Base-by-base conservation (phyloP, 441 rosid genomes). In the Pelargonium cotyledonis region DNA sequence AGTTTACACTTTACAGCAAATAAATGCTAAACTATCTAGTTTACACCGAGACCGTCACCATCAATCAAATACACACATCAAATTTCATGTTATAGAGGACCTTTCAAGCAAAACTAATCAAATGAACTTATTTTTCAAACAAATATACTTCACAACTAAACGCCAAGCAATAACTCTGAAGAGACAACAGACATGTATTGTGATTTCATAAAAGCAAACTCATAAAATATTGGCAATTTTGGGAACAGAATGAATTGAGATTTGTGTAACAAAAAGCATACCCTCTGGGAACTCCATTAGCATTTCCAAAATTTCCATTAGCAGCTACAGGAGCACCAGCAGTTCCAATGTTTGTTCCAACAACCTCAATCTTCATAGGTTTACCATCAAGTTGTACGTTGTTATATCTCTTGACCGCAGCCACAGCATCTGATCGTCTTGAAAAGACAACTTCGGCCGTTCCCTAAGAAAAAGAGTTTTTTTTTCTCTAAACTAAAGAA, bases 301-400 rank as follows among this genome's bases (percentile, higher is more conserved):
- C 76, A 75, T 71, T 83, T 76, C 84, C 84, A 65, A 83, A 82
- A 65, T 60, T 29, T 15, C 72, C 82, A 67, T 82, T 84, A 23
- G 80, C 67, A 19, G 79, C 67, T n/a, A 76, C 68, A 72, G 85
- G 72, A 3, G 76, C 84, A 64, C 80, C 82, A 73, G 83, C 84
- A 10, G 88, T 65, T 3, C 78, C 79, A 60, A 88, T 69, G 76
- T 87, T 88, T 19, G 82, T 80, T 12, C 97, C 98, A 67, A 88
- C 86, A 7, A 91, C 86, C 87, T 91, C 97, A 31, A 91, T 94
- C 78, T 89, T 91, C 96, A 94, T 89, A 0, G 92, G 96, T 68
- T 89, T 94, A 26, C 97, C 96, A 80, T 94, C 97, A 2, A 94
- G 93, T 80, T 89, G 92, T 75, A 94, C 95, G 31, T 85, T 85